Evolutionary conservation across 225 moss, liverwort and hornwort genomes (phyloP).

Genomic region (Physcomitrium patens): DNA sequence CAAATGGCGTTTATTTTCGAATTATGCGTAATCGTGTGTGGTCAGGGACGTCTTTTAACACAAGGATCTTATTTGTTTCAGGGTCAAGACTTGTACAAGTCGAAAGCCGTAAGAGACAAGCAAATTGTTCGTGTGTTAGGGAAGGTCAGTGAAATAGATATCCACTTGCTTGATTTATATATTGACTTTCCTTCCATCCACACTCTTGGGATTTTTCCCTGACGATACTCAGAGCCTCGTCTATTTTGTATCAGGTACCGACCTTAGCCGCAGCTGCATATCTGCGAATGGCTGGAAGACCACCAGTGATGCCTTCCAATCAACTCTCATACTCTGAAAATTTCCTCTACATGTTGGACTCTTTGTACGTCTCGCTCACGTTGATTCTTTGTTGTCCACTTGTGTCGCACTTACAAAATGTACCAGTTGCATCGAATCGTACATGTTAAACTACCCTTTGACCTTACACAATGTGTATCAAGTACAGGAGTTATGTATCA

Average conservation of each 20-base stretch:
- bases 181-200: not conserved
- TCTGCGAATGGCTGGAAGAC: constrained; percentile 85
- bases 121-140: constrained; percentile 86
- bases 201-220: not conserved
- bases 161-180: not conserved
- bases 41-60: constrained; percentile 3
- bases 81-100: constrained; percentile 80
- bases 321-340: constrained; percentile 80
- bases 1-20: not conserved
- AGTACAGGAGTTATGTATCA: too few relatives aligned
- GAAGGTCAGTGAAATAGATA: constrained; percentile 55
- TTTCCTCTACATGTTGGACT: constrained; percentile 90
- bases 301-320: constrained; percentile 70
- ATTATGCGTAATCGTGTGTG: not conserved
- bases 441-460: too few relatives aligned
- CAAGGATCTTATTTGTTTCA: constrained; percentile 25
- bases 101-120: constrained; percentile 77
- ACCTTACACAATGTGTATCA: too few relatives aligned
- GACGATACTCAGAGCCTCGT: constrained; percentile 9
- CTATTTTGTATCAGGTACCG: constrained; percentile 60
- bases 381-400: constrained; percentile 10
- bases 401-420: not conserved
- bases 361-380: constrained; percentile 46
- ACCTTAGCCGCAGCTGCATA: constrained; percentile 81
- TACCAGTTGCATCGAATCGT: not conserved